Evolutionary conservation across 257 asterid genomes (phyloP).

Genomic region (Salvia rosmarinus): DNA sequence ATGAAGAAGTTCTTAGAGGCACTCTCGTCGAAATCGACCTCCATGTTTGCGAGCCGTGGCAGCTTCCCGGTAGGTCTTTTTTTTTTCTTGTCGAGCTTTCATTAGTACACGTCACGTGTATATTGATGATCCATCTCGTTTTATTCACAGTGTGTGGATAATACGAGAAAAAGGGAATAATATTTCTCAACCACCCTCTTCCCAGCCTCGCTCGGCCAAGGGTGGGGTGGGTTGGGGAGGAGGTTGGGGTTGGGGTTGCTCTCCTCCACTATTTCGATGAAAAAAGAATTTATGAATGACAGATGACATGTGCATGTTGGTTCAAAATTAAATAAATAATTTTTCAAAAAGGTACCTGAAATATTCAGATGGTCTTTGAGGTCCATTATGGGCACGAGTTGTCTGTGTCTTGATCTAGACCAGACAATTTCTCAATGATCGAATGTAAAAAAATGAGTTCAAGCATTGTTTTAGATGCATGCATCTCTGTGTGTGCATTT

Average conservation of each 20-base stretch:
- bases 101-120: background rate
- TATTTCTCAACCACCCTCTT: background rate
- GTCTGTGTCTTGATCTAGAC: conserved; percentile 25
- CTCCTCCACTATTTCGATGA: conserved; percentile 9
- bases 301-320: conserved; percentile 38
- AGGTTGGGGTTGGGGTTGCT: conserved; percentile 17
- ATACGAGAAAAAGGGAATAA: too few relatives aligned
- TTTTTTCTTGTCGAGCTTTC: too few relatives aligned
- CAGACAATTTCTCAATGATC: conserved; percentile 17
- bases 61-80: conserved; percentile 73
- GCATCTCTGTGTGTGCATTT: background rate
- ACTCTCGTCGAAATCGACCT: conserved; percentile 85
- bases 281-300: conserved; percentile 7
- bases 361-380: background rate
- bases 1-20: conserved; percentile 52
- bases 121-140: background rate
- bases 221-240: background rate
- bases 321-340: background rate
- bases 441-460: conserved; percentile 8
- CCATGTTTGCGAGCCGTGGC: conserved; percentile 95
- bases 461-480: conserved; percentile 10
- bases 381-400: conserved; percentile 21
- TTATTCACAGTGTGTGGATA: background rate
- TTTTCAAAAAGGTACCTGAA: background rate
- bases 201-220: background rate